Conservation (phyloP, 495 filamentous ascomycete genomes). For the Neurospora sp. region DNA sequence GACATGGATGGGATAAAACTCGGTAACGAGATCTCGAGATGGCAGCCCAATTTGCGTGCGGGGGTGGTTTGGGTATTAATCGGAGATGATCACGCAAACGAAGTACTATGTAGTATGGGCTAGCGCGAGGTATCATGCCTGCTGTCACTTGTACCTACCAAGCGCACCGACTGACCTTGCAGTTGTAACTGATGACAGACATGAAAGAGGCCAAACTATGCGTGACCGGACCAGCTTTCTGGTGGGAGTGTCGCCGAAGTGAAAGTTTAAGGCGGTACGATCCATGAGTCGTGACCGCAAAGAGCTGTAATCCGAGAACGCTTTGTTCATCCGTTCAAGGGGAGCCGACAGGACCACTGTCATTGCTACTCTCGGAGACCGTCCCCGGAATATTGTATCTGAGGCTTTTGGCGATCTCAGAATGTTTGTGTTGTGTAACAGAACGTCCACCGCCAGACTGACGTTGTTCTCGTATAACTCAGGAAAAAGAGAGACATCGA, state of each 20-base stretch:
- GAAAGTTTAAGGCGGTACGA: background rate
- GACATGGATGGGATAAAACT: background rate
- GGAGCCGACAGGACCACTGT: background rate
- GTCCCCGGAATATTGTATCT: background rate
- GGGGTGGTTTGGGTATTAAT: background rate
- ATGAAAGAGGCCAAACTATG: background rate
- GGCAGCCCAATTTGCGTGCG: background rate
- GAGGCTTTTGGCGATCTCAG: background rate
- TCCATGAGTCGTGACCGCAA: background rate
- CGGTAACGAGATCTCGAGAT: background rate
- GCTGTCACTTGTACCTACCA: background rate
- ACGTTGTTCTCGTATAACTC: conserved; percentile 5
- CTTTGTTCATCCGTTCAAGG: background rate
- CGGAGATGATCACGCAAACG: background rate
- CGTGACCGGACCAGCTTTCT: background rate
- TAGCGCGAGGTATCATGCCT: background rate
- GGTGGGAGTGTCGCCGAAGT: background rate
- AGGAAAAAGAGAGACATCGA: background rate
- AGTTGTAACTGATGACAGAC: background rate
- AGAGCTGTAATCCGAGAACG: background rate
- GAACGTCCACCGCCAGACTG: conserved; percentile 9
- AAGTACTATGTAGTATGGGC: background rate
- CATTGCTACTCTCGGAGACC: background rate
- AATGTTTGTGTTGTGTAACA: background rate
- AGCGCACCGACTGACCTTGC: background rate